phyloP scores from a whole-genome alignment of 768 basidiomycete species.

The Mycena vulgaris region DNA sequence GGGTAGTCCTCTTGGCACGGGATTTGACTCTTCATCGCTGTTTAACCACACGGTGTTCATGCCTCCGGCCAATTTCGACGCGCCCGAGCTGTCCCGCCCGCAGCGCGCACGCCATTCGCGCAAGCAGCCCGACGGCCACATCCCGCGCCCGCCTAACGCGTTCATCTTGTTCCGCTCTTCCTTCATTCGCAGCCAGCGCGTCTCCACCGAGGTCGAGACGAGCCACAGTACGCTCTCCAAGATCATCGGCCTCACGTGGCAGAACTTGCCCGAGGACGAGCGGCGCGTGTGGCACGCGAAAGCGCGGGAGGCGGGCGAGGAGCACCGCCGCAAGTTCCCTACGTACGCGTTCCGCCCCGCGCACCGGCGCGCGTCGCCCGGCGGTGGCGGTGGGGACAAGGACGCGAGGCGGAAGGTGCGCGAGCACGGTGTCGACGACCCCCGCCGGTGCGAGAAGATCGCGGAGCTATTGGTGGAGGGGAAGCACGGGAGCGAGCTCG shows the following conservation, averaged over 20 bases:
- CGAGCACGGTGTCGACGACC: conserved; percentile 69
- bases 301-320: conserved; percentile 78
- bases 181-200: conserved; percentile 85
- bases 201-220: conserved; percentile 83
- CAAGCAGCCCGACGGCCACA: conserved; percentile 57
- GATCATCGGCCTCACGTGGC: conserved; percentile 90
- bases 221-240: conserved; percentile 89
- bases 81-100: not conserved
- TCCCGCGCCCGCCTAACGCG: conserved; percentile 88
- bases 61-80: not conserved
- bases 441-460: conserved; percentile 75
- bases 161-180: conserved; percentile 91
- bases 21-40: not conserved
- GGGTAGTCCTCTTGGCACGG: not conserved
- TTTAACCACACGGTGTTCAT: not conserved
- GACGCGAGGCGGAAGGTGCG: conserved; percentile 63
- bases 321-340: conserved; percentile 82
- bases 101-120: conserved; percentile 22
- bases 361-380: not conserved
- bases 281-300: conserved; percentile 84
- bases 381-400: not conserved
- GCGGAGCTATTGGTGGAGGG: conserved; percentile 77
- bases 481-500: conserved; percentile 71
- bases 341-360: conserved; percentile 81
- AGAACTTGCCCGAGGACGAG: conserved; percentile 82